Base-by-base conservation (phyloP, 441 rosid genomes). In the Biscutella auriculata region DNA sequence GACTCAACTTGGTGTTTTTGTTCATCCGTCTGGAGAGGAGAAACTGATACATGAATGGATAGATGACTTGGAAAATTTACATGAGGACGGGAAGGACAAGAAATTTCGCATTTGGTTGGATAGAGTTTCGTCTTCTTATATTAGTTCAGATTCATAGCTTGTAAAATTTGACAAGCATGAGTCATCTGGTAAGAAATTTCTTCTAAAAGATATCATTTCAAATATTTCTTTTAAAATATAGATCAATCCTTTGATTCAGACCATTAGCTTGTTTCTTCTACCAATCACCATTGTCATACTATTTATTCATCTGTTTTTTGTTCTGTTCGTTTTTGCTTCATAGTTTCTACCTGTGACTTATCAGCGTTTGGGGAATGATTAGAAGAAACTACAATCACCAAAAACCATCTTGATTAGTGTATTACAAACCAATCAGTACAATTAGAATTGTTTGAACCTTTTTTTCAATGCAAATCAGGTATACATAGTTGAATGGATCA, bases 131-230 rank as follows among this genome's bases (percentile, higher is more conserved):
- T 29, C 67, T 30, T 65, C 78, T 28, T 78, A 63, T 51, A 68
- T 75, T 45, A 68, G 76, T 53, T 65, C 77, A 30, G 76, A 76
- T 29, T 25, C 79, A 30, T 83, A 86, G 89, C 60, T 77, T 42
- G 81, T 65, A 48, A 78, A 58, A 65, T 80, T 80, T 65, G 72
- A 78, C 52, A 83, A 78, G 69, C 80, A 81, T 80, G 89, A 83
- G 65, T 67, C 63, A 58, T 73, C 57, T 49, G 86, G 89, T 83
- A 55, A 73, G 79, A 62, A 45, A 23, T 35, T 30, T 53, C 27
- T 45, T 17, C 55, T 7, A 29, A 8, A 40, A 36, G 47, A 12
- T 41, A 8, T 26, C 41, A 6, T 50, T 51, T 13, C 19, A 41
- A 8, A 8, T 27, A 26, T 9, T 6, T 42, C 23, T 37, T 48